Evolutionary conservation across 495 filamentous ascomycete genomes (phyloP).

Genomic region (Ramalina peruviana): DNA sequence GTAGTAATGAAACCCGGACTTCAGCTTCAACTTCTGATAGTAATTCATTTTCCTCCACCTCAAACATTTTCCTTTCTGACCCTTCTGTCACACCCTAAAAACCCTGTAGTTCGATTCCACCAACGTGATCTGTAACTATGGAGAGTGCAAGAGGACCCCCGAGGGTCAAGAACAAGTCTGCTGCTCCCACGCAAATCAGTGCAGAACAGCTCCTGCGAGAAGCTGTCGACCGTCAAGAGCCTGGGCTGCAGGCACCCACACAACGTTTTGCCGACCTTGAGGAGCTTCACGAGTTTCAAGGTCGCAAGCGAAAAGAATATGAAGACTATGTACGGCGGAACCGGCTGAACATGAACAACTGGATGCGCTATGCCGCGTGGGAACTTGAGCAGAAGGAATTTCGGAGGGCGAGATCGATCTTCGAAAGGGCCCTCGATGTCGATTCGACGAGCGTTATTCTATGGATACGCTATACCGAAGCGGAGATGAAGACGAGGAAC

Average conservation of each 20-base stretch:
- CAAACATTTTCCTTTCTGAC: neutral
- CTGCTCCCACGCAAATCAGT: constrained; percentile 79
- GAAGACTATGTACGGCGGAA: constrained; percentile 97
- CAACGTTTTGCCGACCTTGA: constrained; percentile 93
- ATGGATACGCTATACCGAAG: constrained; percentile 84
- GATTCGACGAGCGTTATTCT: constrained; percentile 70
- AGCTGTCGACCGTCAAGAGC: constrained; percentile 94
- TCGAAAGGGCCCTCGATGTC: constrained; percentile 90
- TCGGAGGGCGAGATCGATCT: constrained; percentile 86
- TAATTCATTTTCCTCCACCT: neutral
- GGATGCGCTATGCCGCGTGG: constrained; percentile 96
- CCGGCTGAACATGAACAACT: constrained; percentile 92
- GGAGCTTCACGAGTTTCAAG: constrained; percentile 95
- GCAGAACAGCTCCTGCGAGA: constrained; percentile 96
- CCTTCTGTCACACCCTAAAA: too few species aligned
- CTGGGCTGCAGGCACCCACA: constrained; percentile 72
- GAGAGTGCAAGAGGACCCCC: constrained; percentile 88
- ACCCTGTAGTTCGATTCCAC: neutral
- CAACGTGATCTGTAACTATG: constrained; percentile 35
- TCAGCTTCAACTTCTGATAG: too few species aligned
- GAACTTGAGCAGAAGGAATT: constrained; percentile 98
- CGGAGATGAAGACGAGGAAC: constrained; percentile 91
- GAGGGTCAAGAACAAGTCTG: constrained; percentile 93
- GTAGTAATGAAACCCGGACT: too few species aligned
- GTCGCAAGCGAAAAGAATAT: constrained; percentile 88